These are phyloP conservation scores for Hibiscus tridactylites DNA, from an alignment of 345 rosid species.

Conservation along the genomic window DNA sequence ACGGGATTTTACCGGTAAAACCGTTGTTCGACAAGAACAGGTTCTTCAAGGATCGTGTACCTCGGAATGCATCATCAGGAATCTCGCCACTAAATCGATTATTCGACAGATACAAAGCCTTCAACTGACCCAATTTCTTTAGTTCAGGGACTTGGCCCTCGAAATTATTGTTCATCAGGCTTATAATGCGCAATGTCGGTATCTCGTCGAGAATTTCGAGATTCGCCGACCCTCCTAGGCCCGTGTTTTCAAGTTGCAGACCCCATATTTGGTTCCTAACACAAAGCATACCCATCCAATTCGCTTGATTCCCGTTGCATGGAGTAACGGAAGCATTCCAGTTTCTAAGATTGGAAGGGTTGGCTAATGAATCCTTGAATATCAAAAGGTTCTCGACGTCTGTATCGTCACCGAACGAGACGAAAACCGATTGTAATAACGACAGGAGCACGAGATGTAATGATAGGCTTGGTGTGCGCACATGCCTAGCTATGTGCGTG, in stretches of 20 bases:
- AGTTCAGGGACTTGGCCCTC: constrained; percentile 48
- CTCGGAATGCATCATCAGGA: constrained; percentile 46
- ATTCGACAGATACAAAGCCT: constrained; percentile 54
- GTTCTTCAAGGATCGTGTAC: constrained; percentile 53
- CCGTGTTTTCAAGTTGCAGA: constrained; percentile 51
- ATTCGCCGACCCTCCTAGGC: constrained; percentile 35
- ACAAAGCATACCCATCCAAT: constrained; percentile 66
- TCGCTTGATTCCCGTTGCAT: constrained; percentile 26
- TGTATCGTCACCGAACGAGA: constrained; percentile 11
- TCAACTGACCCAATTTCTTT: constrained; percentile 39
- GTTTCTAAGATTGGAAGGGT: constrained; percentile 16
- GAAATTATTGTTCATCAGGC: constrained; percentile 63
- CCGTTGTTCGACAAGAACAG: constrained; percentile 49
- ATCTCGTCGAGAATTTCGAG: constrained; percentile 35
- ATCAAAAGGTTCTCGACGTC: constrained; percentile 29
- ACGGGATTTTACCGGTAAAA: constrained; percentile 45
- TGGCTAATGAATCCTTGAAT: constrained; percentile 27
- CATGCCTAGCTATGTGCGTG: constrained; percentile 31
- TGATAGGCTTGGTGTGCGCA: constrained; percentile 23
- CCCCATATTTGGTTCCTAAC: constrained; percentile 43
- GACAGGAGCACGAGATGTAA: constrained; percentile 10
- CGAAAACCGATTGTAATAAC: constrained; percentile 10
- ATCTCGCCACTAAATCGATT: constrained; percentile 49
- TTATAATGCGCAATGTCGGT: constrained; percentile 37
- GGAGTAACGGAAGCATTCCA: constrained; percentile 41